A percentile compares a stretch with the other conserved stretches of the same genome.
These are phyloP conservation scores for Suhomyces kilbournensis DNA, from an alignment of 805 yeast species.

Conservation along the genomic window DNA sequence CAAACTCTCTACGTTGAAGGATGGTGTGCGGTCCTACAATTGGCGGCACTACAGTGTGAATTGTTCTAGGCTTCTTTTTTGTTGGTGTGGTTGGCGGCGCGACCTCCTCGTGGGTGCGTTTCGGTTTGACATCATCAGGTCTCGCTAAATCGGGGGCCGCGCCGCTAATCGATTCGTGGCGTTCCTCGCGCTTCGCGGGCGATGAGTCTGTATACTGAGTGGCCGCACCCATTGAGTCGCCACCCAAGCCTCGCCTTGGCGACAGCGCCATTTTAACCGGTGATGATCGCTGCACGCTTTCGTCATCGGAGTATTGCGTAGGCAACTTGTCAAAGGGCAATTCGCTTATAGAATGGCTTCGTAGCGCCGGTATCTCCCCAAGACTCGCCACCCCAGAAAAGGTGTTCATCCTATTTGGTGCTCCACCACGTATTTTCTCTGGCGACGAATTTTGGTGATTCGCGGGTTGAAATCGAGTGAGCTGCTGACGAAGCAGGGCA, in stretches of 20 bases:
- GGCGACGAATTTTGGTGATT: background rate
- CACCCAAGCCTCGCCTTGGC: background rate
- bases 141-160: background rate
- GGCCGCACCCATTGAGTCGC: background rate
- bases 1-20: conserved; percentile 31
- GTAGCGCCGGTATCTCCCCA: conserved; percentile 8
- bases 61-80: background rate
- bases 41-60: background rate
- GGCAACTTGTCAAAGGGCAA: conserved; percentile 19
- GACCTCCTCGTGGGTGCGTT: background rate
- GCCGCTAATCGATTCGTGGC: background rate
- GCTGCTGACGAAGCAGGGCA: background rate
- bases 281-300: conserved; percentile 8
- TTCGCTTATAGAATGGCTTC: conserved; percentile 12
- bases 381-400: conserved; percentile 4
- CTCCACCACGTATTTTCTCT: background rate
- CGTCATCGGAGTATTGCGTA: conserved; percentile 27
- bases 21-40: conserved; percentile 18
- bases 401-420: conserved; percentile 3
- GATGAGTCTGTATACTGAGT: conserved; percentile 3
- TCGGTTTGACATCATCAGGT: background rate
- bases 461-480: background rate
- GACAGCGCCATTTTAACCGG: conserved; percentile 5
- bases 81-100: background rate
- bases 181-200: background rate